Conservation (phyloP, 1,284 basidiomycete genomes). For the Microbotryum lychnidis-dioicae region DNA sequence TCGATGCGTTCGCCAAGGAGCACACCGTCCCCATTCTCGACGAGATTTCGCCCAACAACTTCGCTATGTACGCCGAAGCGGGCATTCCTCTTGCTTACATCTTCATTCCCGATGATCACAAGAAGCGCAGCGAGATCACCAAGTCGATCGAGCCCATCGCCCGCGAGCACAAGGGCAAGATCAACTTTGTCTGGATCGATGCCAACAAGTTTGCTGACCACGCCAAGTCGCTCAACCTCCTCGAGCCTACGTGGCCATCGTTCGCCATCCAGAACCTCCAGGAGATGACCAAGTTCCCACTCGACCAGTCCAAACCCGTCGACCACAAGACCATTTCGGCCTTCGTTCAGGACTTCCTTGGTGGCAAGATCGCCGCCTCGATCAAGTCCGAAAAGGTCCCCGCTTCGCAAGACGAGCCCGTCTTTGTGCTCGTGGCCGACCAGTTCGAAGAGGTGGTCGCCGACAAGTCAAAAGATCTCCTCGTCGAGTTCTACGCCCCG, state of each 20-base stretch:
- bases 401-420: slow-evolving; percentile 68
- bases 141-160: slow-evolving; percentile 68
- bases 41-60: slow-evolving; percentile 93
- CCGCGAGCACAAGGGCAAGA: slow-evolving; percentile 66
- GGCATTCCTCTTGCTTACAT: slow-evolving; percentile 87
- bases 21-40: slow-evolving; percentile 83
- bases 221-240: slow-evolving; percentile 85
- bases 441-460: slow-evolving; percentile 79
- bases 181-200: slow-evolving; percentile 99
- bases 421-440: slow-evolving; percentile 78
- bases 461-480: slow-evolving; percentile 77
- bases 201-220: slow-evolving; percentile 91
- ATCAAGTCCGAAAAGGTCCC: slow-evolving; percentile 90
- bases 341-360: slow-evolving; percentile 60
- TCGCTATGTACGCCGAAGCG: slow-evolving; percentile 71
- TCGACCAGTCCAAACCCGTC: slow-evolving; percentile 59
- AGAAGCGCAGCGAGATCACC: slow-evolving; percentile 59
- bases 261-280: slow-evolving; percentile 87
- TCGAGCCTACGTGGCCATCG: slow-evolving; percentile 75
- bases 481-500: slow-evolving; percentile 93
- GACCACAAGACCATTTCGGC: slow-evolving; percentile 50
- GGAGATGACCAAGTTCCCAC: slow-evolving; percentile 79
- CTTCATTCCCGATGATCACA: slow-evolving; percentile 73
- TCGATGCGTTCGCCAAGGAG: slow-evolving; percentile 70
- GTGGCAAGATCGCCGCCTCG: slow-evolving; percentile 67